Conservation (phyloP, 169 alveolate genomes). For the Neospora caninum region DNA sequence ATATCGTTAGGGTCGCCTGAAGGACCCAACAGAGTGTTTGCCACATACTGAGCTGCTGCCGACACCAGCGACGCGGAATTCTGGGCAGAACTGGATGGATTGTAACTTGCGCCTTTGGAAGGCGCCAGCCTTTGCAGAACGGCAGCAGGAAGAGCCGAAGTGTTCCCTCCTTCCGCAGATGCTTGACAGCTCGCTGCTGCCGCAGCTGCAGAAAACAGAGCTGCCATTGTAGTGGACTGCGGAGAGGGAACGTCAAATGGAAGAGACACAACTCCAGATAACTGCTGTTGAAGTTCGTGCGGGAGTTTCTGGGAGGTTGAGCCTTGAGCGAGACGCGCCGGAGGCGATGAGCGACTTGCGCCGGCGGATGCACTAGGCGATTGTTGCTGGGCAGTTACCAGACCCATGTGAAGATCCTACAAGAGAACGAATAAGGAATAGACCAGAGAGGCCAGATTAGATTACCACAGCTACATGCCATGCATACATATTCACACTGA, state of each 20-base stretch:
- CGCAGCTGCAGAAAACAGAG: conserved; percentile 21
- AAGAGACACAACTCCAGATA: neutral
- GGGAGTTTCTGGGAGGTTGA: neutral
- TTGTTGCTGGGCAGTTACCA: conserved; percentile 45
- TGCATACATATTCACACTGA: too few species aligned
- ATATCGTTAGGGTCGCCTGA: neutral
- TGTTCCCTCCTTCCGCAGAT: neutral
- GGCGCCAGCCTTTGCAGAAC: neutral
- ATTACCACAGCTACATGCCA: too few species aligned
- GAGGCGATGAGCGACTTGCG: neutral
- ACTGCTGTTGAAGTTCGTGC: neutral
- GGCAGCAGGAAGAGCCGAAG: neutral
- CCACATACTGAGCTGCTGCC: neutral
- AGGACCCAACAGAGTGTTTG: neutral
- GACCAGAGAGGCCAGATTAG: neutral
- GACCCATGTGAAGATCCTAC: conserved; percentile 22
- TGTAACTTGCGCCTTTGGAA: neutral
- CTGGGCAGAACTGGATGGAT: neutral
- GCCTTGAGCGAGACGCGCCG: neutral
- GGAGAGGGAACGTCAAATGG: neutral
- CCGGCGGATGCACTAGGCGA: neutral
- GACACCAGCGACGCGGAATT: neutral
- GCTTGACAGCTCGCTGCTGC: neutral
- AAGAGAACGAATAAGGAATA: neutral
- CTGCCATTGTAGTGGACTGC: conserved; percentile 12